Base-by-base conservation (phyloP, 371 early-diverging fungal genomes). In the Syncephalis fuscata region DNA sequence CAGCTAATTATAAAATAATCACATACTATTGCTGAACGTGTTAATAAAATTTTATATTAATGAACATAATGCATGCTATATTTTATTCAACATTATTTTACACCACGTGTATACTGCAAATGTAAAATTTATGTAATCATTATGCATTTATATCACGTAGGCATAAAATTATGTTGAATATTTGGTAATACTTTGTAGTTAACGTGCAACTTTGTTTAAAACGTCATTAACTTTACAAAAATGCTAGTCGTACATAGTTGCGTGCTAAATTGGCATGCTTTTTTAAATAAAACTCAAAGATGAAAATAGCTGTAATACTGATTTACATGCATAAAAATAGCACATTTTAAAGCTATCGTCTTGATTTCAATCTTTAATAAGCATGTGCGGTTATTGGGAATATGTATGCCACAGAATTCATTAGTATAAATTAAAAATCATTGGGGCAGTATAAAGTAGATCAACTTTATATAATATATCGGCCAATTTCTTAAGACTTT, bases 351-450 rank as follows among this genome's bases (percentile, higher is more conserved):
- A 91, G 61, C 87, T 86, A 43, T 61, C 65, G 32, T 78, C 77
- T 10, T 78, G 70, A 15, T 59, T 38, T 67, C 61, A 38, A 85
- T 68, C 16, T 69, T 56, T 17, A 63, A 62, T 2, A 84, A 82
- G 59, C 79, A 77, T 9, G 55, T 54, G 54, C 76, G 53, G 37
- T 73, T 74, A 39, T 63, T 53, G 17, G 85, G 87, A 15, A 83
- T 64, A 24, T 68, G 58, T 24, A 88, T 65, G 63, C 76, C 64
- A 38, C 65, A 3, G 80, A 78, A 55, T 92, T 88, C 41, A 88
- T 89, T 48, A 95, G 67, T 27, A 92, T 73, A 60, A 89, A 95
- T 68, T 95, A 95, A 25, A 88, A 80, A 41, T 94, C 96, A 47
- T 95, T 80, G 2, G 94, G 94, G 1, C 64, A 4, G 82, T 87